Percentiles rank a stretch among this genome's conserved stretches.
These are phyloP conservation scores for Penicillium sp. DNA, from an alignment of 2,329 filamentous ascomycete species.

Conservation along the genomic window DNA sequence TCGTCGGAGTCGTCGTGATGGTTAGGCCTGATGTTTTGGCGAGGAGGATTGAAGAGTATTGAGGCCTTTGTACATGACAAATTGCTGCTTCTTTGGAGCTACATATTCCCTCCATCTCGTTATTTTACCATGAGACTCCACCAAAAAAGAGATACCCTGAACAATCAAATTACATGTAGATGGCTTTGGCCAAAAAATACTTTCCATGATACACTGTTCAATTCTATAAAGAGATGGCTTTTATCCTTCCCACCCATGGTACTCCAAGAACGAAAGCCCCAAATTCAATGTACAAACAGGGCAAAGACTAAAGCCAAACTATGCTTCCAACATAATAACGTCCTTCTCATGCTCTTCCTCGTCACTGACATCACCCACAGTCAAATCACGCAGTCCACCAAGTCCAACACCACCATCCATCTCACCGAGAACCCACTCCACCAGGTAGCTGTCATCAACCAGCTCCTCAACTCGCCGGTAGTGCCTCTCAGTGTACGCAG, in stretches of 20 bases:
- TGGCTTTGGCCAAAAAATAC: background rate
- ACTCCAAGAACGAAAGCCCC: constrained; percentile 25
- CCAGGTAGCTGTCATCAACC: constrained; percentile 87
- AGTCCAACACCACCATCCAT: constrained; percentile 71
- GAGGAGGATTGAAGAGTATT: background rate
- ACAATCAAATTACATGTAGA: background rate
- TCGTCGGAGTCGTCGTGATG: constrained; percentile 29
- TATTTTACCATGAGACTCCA: background rate
- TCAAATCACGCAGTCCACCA: constrained; percentile 28
- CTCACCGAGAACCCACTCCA: constrained; percentile 88
- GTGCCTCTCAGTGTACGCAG: constrained; percentile 88
- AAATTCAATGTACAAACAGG: constrained; percentile 22
- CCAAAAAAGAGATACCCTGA: constrained; percentile 23
- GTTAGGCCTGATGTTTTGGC: constrained; percentile 15
- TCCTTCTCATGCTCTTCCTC: constrained; percentile 36
- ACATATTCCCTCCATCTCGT: background rate
- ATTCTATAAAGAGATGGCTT: constrained; percentile 26
- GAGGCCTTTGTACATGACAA: constrained; percentile 3
- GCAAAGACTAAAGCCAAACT: constrained; percentile 15
- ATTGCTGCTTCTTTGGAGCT: background rate
- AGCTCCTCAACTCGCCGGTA: constrained; percentile 86
- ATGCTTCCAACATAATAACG: constrained; percentile 40
- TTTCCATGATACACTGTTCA: constrained; percentile 11
- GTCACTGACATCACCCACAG: constrained; percentile 19
- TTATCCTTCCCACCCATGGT: constrained; percentile 22